phyloP scores from a whole-genome alignment of 2,329 filamentous ascomycete species.

The Colletotrichum sp. region DNA sequence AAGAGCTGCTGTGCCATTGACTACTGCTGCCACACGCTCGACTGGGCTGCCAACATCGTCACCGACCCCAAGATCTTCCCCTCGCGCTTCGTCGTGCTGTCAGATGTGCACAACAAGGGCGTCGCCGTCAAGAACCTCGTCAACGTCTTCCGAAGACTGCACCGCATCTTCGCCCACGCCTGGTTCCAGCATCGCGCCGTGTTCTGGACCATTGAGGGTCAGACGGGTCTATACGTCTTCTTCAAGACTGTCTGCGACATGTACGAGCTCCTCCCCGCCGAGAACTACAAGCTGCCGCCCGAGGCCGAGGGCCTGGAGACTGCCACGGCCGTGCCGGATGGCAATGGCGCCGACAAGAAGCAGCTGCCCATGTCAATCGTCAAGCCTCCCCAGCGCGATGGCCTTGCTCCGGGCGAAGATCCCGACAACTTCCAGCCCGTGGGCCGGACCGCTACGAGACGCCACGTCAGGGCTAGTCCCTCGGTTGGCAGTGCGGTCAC shows the following conservation, averaged over 20 bases:
- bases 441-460: slow-evolving; percentile 75
- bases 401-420: slow-evolving; percentile 39
- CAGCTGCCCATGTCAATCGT: slow-evolving; percentile 37
- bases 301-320: slow-evolving; percentile 87
- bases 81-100: slow-evolving; percentile 71
- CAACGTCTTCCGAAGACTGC: slow-evolving; percentile 92
- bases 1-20: slow-evolving; percentile 98
- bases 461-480: slow-evolving; percentile 81
- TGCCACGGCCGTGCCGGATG: slow-evolving; percentile 44
- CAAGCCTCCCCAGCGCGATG: slow-evolving; percentile 36
- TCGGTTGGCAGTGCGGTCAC: slow-evolving; percentile 80
- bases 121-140: slow-evolving; percentile 82
- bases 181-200: slow-evolving; percentile 98
- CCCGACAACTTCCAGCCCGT: slow-evolving; percentile 57
- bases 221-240: slow-evolving; percentile 92
- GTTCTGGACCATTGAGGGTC: slow-evolving; percentile 91
- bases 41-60: slow-evolving; percentile 95
- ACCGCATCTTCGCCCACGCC: slow-evolving; percentile 96
- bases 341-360: slow-evolving; percentile 29
- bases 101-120: slow-evolving; percentile 63
- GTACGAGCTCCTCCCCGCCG: slow-evolving; percentile 86
- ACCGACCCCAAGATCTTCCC: slow-evolving; percentile 96
- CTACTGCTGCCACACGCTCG: slow-evolving; percentile 97
- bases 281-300: slow-evolving; percentile 94
- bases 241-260: slow-evolving; percentile 97